These are phyloP conservation scores for Fraxinus greggii DNA, from an alignment of 305 asterid species.

Conservation along the genomic window DNA sequence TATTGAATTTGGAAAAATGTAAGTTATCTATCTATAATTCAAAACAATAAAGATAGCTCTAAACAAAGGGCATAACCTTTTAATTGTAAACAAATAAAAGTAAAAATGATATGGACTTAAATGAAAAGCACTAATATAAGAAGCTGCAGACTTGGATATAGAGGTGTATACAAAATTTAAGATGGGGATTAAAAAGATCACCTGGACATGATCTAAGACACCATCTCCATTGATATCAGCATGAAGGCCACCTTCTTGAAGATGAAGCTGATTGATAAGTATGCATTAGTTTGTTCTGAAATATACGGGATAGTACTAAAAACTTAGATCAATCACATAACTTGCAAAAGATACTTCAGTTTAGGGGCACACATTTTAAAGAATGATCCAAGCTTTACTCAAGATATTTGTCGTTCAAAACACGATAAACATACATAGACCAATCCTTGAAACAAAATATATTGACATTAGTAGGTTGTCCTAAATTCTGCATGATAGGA, in stretches of 20 bases:
- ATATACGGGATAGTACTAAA: conserved; percentile 10
- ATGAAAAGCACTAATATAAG: background rate
- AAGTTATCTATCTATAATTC: background rate
- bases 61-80: background rate
- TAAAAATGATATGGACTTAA: background rate
- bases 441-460: conserved; percentile 1
- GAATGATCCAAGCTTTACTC: conserved; percentile 10
- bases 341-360: conserved; percentile 3
- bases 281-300: conserved; percentile 20
- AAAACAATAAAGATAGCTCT: background rate
- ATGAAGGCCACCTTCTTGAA: conserved; percentile 99
- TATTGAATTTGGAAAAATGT: background rate
- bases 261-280: conserved; percentile 70
- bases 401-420: conserved; percentile 1
- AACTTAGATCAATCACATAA: conserved; percentile 9
- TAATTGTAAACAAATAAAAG: background rate
- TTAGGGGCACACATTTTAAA: conserved; percentile 2
- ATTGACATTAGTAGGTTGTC: background rate
- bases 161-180: background rate
- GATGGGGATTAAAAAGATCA: conserved; percentile 24
- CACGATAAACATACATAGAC: conserved; percentile 8
- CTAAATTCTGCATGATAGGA: background rate
- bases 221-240: conserved; percentile 98
- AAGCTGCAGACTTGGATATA: background rate
- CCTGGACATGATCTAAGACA: conserved; percentile 99